These are phyloP conservation scores for Skeletonema costatum DNA, from an alignment of 108 stramenopile genomes.

Conservation along the genomic window DNA sequence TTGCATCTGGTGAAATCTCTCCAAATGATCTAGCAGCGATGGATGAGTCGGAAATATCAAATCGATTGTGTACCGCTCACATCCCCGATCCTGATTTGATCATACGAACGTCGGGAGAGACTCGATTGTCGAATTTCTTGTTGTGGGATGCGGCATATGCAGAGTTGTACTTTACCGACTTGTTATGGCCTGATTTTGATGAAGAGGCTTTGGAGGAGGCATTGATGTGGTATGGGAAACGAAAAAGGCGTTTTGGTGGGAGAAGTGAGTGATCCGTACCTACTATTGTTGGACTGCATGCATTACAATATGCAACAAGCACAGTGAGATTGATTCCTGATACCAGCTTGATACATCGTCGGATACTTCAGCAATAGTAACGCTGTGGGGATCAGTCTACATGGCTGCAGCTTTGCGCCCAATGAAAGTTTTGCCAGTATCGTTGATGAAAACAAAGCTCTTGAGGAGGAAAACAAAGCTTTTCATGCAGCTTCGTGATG, in stretches of 20 bases:
- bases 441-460: too few relatives aligned
- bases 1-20: conserved; percentile 32
- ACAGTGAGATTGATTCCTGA: too few relatives aligned
- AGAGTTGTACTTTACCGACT: conserved; percentile 70
- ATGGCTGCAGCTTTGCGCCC: too few relatives aligned
- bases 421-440: too few relatives aligned
- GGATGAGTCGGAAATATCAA: conserved; percentile 52
- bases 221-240: conserved; percentile 60
- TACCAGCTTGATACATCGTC: too few relatives aligned
- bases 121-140: conserved; percentile 87
- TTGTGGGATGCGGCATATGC: conserved; percentile 87
- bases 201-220: conserved; percentile 50
- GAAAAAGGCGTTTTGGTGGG: conserved; percentile 73
- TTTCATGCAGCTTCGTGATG: too few relatives aligned
- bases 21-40: conserved; percentile 14
- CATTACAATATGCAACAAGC: too few relatives aligned
- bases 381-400: too few relatives aligned
- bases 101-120: conserved; percentile 88
- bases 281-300: too few relatives aligned
- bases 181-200: conserved; percentile 87
- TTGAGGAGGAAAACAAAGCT: too few relatives aligned
- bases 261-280: conserved; percentile 46
- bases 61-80: conserved; percentile 48
- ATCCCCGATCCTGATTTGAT: conserved; percentile 82
- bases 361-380: too few relatives aligned